Evolutionary conservation across 2,329 filamentous ascomycete species (phyloP).

Genomic region (Corinectria fuckeliana): DNA sequence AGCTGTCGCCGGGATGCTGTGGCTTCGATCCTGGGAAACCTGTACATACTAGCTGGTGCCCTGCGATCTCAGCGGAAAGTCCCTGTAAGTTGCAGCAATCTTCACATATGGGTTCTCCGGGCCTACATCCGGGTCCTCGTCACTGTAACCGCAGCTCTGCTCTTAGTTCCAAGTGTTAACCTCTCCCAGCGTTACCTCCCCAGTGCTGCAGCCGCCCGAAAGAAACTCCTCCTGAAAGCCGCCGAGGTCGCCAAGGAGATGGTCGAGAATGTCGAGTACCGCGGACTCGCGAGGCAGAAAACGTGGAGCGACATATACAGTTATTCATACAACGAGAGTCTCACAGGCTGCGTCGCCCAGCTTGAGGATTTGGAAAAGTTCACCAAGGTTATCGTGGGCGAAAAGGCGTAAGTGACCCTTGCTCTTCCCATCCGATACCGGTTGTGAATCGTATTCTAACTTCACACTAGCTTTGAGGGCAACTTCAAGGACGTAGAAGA

Average conservation of each 20-base stretch:
- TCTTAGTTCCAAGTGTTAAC: background rate
- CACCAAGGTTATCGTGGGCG: conserved; percentile 64
- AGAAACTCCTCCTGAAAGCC: conserved; percentile 58
- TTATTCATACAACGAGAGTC: conserved; percentile 59
- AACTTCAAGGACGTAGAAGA: conserved; percentile 36
- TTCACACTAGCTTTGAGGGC: conserved; percentile 43
- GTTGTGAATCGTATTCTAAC: background rate
- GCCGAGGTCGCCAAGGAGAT: conserved; percentile 52
- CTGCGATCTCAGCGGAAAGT: conserved; percentile 57
- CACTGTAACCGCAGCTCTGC: background rate
- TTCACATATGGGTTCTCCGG: background rate
- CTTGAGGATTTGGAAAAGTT: conserved; percentile 61
- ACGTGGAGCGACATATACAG: conserved; percentile 65
- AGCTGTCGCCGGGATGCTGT: conserved; percentile 62
- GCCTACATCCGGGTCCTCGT: background rate
- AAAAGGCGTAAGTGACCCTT: conserved; percentile 50
- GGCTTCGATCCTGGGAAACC: conserved; percentile 62
- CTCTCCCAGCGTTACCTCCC: conserved; percentile 57
- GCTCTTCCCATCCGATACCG: background rate
- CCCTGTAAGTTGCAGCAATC: conserved; percentile 45
- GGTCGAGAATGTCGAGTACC: conserved; percentile 26
- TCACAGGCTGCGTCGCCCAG: conserved; percentile 61
- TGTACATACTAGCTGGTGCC: conserved; percentile 64
- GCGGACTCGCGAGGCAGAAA: conserved; percentile 44
- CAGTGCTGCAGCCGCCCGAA: conserved; percentile 59